Base-by-base conservation (phyloP, 2,329 filamentous ascomycete genomes). In the Clonostachys sp. region DNA sequence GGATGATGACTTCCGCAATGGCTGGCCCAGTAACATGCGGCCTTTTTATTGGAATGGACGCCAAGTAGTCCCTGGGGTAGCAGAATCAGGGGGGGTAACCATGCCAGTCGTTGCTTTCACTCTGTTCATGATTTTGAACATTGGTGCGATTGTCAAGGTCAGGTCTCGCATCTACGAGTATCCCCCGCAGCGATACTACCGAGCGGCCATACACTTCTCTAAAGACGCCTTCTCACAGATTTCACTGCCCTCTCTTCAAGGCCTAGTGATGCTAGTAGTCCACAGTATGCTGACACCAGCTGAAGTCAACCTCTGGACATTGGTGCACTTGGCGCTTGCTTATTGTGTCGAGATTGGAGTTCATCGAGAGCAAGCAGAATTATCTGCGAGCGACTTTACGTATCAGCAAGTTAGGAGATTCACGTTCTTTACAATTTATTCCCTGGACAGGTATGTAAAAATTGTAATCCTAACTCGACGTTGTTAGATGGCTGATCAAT, bases 341-440 rank as follows among this genome's bases (percentile, higher is more conserved):
- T 60, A 68, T 47, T 64, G 61, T 20, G 57, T 70, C 8, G 66
- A 70, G 38, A 46, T 68, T 7, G 65, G 66, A 6, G 53, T 70
- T 5, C 66, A 70, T 45, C 56, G 63, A 34, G 63, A 67, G 46
- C 55, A 59, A 8, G 14, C 14, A 18, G n/a, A 17, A 46, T 16
- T 44, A 42, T 18, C 41, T 52, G 5, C 53, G 5, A 36, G 41
- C 3, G 49, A 51, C 16, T 13, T 12, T 9, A 34, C 44, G 18
- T 40, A 47, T 3, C 45, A 51, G 12, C 46, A 57, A 35, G 45
- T 57, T 13, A 42, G 50, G 10, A 54, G 58, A 34, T 55, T 62
- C 10, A 56, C 62, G 0, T 69, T 69, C 34, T 67, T 59, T 35
- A 65, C 58, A 4, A 57, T 66, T 3, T 68, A 68, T 39, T 60